phyloP scores from a whole-genome alignment of 2,329 filamentous ascomycete species.

The Botrytis elliptica region DNA sequence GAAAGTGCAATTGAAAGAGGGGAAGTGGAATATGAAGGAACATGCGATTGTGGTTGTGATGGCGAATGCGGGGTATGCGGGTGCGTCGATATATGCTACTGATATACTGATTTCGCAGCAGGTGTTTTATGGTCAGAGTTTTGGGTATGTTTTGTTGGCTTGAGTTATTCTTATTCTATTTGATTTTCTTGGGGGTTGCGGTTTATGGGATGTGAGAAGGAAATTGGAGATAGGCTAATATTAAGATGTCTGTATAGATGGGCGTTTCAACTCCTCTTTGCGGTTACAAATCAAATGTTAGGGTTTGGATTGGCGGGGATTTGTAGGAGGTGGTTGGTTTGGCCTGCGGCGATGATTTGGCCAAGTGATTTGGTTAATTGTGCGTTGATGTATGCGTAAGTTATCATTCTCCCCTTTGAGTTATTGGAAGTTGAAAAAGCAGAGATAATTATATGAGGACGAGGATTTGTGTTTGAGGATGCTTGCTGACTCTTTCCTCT shows the following conservation, averaged over 20 bases:
- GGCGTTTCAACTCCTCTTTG: slow-evolving; percentile 56
- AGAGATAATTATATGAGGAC: background rate
- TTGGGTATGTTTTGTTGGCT: slow-evolving; percentile 46
- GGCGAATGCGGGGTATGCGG: slow-evolving; percentile 56
- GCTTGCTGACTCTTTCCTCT: background rate
- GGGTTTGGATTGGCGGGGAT: slow-evolving; percentile 64
- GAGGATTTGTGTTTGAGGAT: background rate
- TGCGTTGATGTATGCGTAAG: slow-evolving; percentile 45
- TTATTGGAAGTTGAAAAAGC: background rate
- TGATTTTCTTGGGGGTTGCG: no score
- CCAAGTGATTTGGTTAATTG: slow-evolving; percentile 55
- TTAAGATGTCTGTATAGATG: background rate
- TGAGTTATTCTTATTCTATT: no score
- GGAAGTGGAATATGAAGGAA: slow-evolving; percentile 58
- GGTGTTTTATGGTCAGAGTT: slow-evolving; percentile 70
- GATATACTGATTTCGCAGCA: slow-evolving; percentile 71
- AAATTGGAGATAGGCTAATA: no score
- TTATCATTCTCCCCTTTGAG: slow-evolving; percentile 36
- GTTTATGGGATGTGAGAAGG: no score
- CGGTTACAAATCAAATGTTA: slow-evolving; percentile 60
- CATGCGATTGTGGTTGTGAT: slow-evolving; percentile 66
- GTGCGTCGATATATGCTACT: slow-evolving; percentile 64
- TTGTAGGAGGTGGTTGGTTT: slow-evolving; percentile 56
- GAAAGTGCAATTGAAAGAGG: background rate
- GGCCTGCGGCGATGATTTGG: slow-evolving; percentile 64